phyloP scores from a whole-genome alignment of 306 rosid species.

The Vachellia collinsii region DNA sequence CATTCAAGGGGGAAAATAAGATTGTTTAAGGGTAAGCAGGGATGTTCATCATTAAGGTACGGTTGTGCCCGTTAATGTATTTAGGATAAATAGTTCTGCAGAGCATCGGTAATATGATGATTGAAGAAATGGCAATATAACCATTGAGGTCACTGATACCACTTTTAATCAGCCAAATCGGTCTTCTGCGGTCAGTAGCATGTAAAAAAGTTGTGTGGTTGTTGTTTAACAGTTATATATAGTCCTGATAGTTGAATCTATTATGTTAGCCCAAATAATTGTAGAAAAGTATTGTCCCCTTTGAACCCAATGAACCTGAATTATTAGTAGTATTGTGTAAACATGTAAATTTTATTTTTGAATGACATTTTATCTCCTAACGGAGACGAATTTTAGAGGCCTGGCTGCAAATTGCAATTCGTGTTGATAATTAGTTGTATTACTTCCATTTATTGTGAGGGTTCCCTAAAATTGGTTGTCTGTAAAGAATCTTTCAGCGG shows the following conservation, averaged over 20 bases:
- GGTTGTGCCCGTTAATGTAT: conserved; percentile 27
- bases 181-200: conserved; percentile 31
- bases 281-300: conserved; percentile 19
- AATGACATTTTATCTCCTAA: neutral
- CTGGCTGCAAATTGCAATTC: neutral
- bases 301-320: conserved; percentile 10
- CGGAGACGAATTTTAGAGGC: neutral
- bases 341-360: conserved; percentile 8
- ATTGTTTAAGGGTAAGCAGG: conserved; percentile 6
- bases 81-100: conserved; percentile 18
- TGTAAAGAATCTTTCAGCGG: neutral
- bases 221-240: conserved; percentile 24
- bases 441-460: neutral
- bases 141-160: conserved; percentile 25
- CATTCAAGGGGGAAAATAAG: conserved; percentile 21
- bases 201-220: conserved; percentile 36
- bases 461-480: neutral
- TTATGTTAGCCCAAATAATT: conserved; percentile 18
- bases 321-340: conserved; percentile 7
- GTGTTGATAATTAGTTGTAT: neutral
- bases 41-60: conserved; percentile 17
- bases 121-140: conserved; percentile 11
- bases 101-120: conserved; percentile 27
- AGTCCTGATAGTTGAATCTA: neutral
- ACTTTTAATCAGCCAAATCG: conserved; percentile 27